A percentile compares a stretch with the other conserved stretches of the same genome.
Conservation (phyloP, 768 basidiomycete genomes). For the Trametes villosa region DNA sequence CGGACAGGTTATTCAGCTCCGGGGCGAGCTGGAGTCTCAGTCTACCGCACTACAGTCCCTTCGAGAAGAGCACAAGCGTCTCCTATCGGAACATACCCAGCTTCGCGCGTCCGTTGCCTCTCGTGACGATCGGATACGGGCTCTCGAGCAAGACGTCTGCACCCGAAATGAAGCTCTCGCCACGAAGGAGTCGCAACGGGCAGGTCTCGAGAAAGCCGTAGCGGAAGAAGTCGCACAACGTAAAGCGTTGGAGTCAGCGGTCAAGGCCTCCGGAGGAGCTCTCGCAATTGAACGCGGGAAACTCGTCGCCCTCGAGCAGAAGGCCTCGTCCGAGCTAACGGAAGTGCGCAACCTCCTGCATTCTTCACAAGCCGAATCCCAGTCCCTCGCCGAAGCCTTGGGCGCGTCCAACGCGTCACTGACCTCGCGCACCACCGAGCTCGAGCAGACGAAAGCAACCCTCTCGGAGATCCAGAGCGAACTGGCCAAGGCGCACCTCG, state of each 20-base stretch:
- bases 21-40: not conserved
- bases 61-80: conserved; percentile 15
- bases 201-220: not conserved
- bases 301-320: no score
- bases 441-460: conserved; percentile 1
- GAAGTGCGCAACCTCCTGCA: not conserved
- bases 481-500: conserved; percentile 2
- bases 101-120: not conserved
- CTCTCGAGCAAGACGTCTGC: not conserved
- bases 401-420: conserved; percentile 20
- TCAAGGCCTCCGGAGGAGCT: not conserved
- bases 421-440: not conserved
- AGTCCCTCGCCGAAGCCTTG: conserved; percentile 24
- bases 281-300: no score
- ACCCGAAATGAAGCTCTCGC: not conserved
- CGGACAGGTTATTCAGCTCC: not conserved
- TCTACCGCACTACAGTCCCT: conserved; percentile 2
- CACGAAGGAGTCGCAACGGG: not conserved
- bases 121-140: conserved; percentile 3
- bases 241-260: not conserved
- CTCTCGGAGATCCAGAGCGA: conserved; percentile 1
- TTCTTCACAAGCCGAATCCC: not conserved
- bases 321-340: not conserved
- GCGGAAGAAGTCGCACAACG: not conserved
- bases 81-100: conserved; percentile 8